These are phyloP conservation scores for Backusella psychrophila DNA, from an alignment of 192 early-diverging fungal species.

Conservation along the genomic window DNA sequence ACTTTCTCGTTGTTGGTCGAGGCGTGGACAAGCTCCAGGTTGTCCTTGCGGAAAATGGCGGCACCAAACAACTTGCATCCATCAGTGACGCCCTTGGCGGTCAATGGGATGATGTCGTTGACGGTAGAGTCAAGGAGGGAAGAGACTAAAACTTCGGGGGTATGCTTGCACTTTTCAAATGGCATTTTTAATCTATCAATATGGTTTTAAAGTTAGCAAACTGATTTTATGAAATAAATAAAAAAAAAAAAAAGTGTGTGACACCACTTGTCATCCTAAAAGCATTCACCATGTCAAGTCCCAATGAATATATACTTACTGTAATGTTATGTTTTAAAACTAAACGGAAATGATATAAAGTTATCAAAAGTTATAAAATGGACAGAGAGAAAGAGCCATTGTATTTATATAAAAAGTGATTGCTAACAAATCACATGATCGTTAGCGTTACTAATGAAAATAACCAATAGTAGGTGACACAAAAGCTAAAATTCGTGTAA, in stretches of 20 bases:
- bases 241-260: background rate
- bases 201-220: background rate
- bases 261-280: background rate
- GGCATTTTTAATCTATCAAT: background rate
- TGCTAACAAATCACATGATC: background rate
- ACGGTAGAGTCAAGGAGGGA: background rate
- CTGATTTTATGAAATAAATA: background rate
- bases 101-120: conserved; percentile 5
- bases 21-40: background rate
- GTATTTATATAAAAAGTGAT: background rate
- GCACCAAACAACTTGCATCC: conserved; percentile 5
- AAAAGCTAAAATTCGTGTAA: background rate
- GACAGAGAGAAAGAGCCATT: background rate
- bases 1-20: conserved; percentile 9
- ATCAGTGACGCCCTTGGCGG: background rate
- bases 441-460: background rate
- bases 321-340: background rate
- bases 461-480: background rate
- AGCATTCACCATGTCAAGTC: background rate
- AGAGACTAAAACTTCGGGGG: background rate
- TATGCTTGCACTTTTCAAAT: conserved; percentile 12
- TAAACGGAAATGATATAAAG: no score
- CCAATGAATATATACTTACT: background rate
- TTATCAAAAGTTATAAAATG: no score
- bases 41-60: conserved; percentile 4